phyloP scores from a whole-genome alignment of 2,329 filamentous ascomycete genomes.

The Phyllosticta citriasiana region DNA sequence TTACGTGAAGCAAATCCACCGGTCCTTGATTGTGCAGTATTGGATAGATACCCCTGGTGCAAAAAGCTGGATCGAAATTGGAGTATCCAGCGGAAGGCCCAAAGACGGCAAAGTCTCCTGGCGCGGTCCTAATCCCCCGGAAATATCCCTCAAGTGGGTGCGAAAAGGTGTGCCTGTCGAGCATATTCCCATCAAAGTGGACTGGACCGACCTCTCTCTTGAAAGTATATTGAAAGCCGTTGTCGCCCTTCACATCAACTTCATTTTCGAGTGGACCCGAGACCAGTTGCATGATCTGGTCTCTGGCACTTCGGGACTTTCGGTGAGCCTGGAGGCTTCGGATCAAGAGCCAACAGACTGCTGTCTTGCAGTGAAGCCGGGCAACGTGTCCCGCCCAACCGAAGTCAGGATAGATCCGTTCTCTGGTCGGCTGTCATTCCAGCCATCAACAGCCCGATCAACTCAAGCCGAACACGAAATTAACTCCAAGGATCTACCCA shows the following conservation, averaged over 20 bases:
- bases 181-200: slow-evolving; percentile 56
- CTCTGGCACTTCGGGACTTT: slow-evolving; percentile 48
- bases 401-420: slow-evolving; percentile 63
- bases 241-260: slow-evolving; percentile 63
- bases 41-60: slow-evolving; percentile 62
- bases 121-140: slow-evolving; percentile 23
- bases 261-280: slow-evolving; percentile 59
- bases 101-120: slow-evolving; percentile 26
- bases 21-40: slow-evolving; percentile 81
- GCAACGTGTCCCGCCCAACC: slow-evolving; percentile 45
- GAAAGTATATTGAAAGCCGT: slow-evolving; percentile 64
- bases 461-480: slow-evolving; percentile 51
- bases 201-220: slow-evolving; percentile 58
- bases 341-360: slow-evolving; percentile 56
- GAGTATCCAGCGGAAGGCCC: slow-evolving; percentile 56
- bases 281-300: slow-evolving; percentile 48
- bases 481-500: slow-evolving; percentile 49
- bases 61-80: slow-evolving; percentile 89
- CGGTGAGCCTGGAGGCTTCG: slow-evolving; percentile 49
- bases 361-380: slow-evolving; percentile 58
- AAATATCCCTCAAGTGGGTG: slow-evolving; percentile 67
- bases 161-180: slow-evolving; percentile 67
- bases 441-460: slow-evolving; percentile 40
- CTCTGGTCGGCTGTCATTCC: slow-evolving; percentile 65
- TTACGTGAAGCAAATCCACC: slow-evolving; percentile 67